Base-by-base conservation (phyloP, 495 filamentous ascomycete species). In the Parachaetomium inaequale region DNA sequence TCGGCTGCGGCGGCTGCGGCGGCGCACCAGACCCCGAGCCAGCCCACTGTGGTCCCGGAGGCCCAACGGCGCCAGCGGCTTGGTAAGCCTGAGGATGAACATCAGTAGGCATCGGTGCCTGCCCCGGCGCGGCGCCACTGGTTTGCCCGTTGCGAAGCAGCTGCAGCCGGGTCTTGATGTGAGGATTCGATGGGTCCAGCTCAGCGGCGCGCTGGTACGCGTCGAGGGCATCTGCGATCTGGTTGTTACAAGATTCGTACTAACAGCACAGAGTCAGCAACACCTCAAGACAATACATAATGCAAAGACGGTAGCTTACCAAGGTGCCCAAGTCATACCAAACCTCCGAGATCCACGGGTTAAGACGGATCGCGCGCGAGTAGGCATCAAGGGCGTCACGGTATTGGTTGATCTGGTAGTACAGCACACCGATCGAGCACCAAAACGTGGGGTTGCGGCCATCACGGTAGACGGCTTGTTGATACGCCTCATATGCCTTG, bases 331-430 rank as follows among this genome's bases (percentile, higher is more conserved):
- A 79, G 78, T 99, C 95, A 76, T 98, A 99, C 94, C 94, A 99
- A 43, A 99, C 94, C 74, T 99, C 94, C 5, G 94, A 98, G 65
- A 99, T 99, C 80, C 95, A 96, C 2, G 94, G 94, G 72, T 98
- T 99, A 70, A 99, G 79, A 61, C 94, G 91, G 69, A 99, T 99
- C 46, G 94, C 94, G 63, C 94, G 91, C 66, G 92, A 96, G 77
- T 99, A 99, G 63, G 94, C 94, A 82, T 99, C 94, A 54, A 99
- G 85, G 19, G 94, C 94, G 81, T 99, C 94, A 54, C 94, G 87
- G 74, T 99, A 99, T 81, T 99, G 94, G 73, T 99, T 99, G 79
- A 99, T 99, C 77, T 99, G 94, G 78, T 98, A 99, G 72, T 99
- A 99, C 40, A 99, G 85, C 19, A 99, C 94, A 71, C 94, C 94